Evolutionary conservation across 495 filamentous ascomycete genomes (phyloP).

Genomic region (Gamarada debralockiae): DNA sequence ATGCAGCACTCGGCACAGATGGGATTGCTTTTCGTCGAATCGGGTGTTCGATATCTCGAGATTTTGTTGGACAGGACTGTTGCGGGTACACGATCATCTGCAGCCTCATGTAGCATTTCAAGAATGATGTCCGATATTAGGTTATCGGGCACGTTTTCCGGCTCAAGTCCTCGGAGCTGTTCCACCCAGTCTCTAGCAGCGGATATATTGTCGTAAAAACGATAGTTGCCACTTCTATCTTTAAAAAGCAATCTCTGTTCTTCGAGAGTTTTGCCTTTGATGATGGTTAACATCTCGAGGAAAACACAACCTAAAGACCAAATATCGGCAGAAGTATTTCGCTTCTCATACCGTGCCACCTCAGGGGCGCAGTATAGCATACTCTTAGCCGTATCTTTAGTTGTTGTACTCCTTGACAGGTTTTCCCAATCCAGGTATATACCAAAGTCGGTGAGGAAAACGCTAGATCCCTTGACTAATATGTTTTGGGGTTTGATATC

Average conservation of each 20-base stretch:
- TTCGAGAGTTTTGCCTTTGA: conserved; percentile 4
- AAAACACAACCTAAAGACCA: conserved; percentile 40
- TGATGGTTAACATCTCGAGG: conserved; percentile 35
- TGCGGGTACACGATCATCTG: neutral
- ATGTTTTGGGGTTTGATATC: conserved; percentile 43
- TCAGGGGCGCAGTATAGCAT: conserved; percentile 31
- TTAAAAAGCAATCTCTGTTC: neutral
- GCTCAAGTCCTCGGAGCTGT: neutral
- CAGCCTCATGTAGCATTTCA: neutral
- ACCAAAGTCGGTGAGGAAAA: conserved; percentile 40
- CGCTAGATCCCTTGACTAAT: conserved; percentile 27
- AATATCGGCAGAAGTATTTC: conserved; percentile 33
- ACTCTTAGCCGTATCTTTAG: conserved; percentile 7
- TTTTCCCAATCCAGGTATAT: conserved; percentile 28
- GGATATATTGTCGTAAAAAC: neutral
- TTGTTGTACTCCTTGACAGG: conserved; percentile 21
- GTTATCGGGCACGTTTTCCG: neutral
- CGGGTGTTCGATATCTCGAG: neutral
- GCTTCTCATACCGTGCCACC: conserved; percentile 16
- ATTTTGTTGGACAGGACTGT: neutral
- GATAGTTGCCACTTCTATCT: neutral
- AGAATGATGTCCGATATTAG: neutral
- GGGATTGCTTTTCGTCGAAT: neutral
- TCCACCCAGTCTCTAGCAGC: neutral
- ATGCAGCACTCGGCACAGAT: neutral